Evolutionary conservation across 176 grass and related monocot genomes (phyloP).

Genomic region (Zea luxurians): DNA sequence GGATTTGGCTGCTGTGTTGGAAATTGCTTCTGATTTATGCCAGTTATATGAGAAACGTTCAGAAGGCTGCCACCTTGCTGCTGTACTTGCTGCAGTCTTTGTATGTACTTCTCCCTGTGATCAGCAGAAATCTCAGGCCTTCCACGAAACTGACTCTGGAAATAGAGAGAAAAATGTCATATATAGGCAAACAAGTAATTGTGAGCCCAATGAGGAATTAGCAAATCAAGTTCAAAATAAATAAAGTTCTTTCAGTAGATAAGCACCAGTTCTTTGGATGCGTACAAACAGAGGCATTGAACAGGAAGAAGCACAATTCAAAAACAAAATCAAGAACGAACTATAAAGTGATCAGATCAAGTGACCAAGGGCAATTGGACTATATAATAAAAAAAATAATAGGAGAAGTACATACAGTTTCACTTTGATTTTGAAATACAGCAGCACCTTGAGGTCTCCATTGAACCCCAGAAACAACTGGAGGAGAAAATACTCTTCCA

Average conservation of each 20-base stretch:
- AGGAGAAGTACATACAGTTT: constrained; percentile 58
- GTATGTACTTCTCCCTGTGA: constrained; percentile 84
- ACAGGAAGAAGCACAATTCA: constrained; percentile 26
- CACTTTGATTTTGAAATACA: constrained; percentile 79
- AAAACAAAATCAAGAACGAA: neutral
- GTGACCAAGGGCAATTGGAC: neutral
- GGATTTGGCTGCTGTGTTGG: constrained; percentile 70
- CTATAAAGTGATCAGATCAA: constrained; percentile 1
- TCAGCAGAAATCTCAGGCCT: constrained; percentile 82
- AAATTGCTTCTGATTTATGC: constrained; percentile 82
- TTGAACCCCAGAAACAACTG: constrained; percentile 72
- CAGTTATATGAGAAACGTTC: constrained; percentile 53
- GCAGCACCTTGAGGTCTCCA: constrained; percentile 70
- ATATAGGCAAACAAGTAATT: constrained; percentile 18
- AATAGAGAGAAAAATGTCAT: constrained; percentile 20
- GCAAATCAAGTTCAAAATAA: constrained; percentile 2
- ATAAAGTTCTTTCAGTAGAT: neutral
- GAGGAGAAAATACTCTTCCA: constrained; percentile 70
- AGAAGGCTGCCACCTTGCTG: constrained; percentile 63
- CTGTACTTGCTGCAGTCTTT: constrained; percentile 73
- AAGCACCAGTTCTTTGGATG: constrained; percentile 24
- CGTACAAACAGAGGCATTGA: neutral
- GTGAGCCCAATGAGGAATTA: neutral
- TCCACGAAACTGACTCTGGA: constrained; percentile 64
- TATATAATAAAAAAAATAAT: constrained; percentile 18